Evolutionary conservation across 192 early-diverging fungal genomes (phyloP), one percentile per base, ranked within the genome.

Genomic region (Irineochytrium annulatum): DNA sequence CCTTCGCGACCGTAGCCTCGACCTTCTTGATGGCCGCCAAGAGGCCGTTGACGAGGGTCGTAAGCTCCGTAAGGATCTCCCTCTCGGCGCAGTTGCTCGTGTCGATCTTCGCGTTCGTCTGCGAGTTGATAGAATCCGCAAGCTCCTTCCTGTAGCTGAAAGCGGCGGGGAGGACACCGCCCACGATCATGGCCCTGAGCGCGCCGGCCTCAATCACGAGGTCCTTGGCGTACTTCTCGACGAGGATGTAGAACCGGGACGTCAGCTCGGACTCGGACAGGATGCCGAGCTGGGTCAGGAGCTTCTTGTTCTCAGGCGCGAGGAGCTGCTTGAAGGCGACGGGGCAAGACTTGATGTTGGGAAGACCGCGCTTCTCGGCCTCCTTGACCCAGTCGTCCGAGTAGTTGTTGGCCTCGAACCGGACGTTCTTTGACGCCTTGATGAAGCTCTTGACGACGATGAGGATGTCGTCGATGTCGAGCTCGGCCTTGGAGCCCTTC

Each of bases 361-460:
- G 92, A 63, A 99, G 78, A 1, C 96, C 94, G 70, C 96, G 92
- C 69, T 81, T 86, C 68, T 83, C 90, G 32, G 96, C 96, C 82
- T 97, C 96, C 22, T 77, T 64, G 29, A 86, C 83, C 96, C 96
- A 99, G 51, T 86, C 89, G 39, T 90, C 89, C 43, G 93, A 92
- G 84, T 99, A 99, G 77, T 91, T 91, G 83, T 99, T 93, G 65
- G 91, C 93, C 76, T 99, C 96, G 69, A 99, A 99, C 70, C 93
- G 86, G 65, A 99, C 81, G 64, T 71, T 61, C 83, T 91, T 92
- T 73, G 83, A 82, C 55, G 85, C 72, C 28, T 63, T 84, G 65
- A 93, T 92, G 72, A 82, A 94, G 67, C 88, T 67, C 60, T 87
- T 88, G 73, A 99, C 91, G 26, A 99, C 90, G 0, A 63, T 69